Percentiles rank a stretch among this genome's conserved stretches.
Evolutionary conservation across 2,329 filamentous ascomycete genomes (phyloP).

Genomic region (Ceratocystis cubensis): DNA sequence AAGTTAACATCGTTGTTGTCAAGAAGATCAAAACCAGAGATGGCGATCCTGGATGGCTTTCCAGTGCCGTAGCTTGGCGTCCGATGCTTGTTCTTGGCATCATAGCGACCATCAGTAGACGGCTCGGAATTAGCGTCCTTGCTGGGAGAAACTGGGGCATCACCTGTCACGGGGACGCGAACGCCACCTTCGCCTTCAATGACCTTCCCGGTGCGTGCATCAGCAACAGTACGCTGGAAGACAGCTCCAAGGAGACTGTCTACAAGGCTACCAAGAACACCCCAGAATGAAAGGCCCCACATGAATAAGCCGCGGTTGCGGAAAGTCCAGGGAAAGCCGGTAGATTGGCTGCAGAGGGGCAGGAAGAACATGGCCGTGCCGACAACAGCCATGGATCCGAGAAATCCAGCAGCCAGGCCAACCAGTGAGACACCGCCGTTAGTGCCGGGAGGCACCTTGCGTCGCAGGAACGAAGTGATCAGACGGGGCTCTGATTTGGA

Average conservation of each 20-base stretch:
- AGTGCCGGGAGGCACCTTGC: slow-evolving; percentile 74
- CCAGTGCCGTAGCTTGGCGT: slow-evolving; percentile 42
- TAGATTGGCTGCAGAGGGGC: slow-evolving; percentile 50
- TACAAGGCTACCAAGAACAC: slow-evolving; percentile 65
- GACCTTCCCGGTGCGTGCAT: slow-evolving; percentile 71
- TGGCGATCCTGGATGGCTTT: slow-evolving; percentile 49
- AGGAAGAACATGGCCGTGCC: slow-evolving; percentile 52
- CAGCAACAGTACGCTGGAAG: slow-evolving; percentile 75
- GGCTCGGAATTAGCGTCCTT: slow-evolving; percentile 26
- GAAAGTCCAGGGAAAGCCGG: slow-evolving; percentile 38
- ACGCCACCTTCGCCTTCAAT: slow-evolving; percentile 72
- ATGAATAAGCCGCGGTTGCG: slow-evolving; percentile 37
- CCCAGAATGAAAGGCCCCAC: slow-evolving; percentile 55
- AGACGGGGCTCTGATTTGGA: slow-evolving; percentile 63
- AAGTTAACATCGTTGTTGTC: slow-evolving; percentile 97
- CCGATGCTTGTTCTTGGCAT: slow-evolving; percentile 38
- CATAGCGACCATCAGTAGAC: slow-evolving; percentile 35
- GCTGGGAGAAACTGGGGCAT: slow-evolving; percentile 23
- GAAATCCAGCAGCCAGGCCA: slow-evolving; percentile 59
- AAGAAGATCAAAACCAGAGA: slow-evolving; percentile 59
- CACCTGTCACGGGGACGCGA: slow-evolving; percentile 39
- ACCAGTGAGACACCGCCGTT: slow-evolving; percentile 78
- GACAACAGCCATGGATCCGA: slow-evolving; percentile 61
- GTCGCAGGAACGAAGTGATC: slow-evolving; percentile 66
- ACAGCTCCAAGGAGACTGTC: slow-evolving; percentile 80